Percentiles rank a stretch among this genome's conserved stretches.
phyloP scores from a whole-genome alignment of 1,284 basidiomycete genomes.

The Amylostereum areolatum region DNA sequence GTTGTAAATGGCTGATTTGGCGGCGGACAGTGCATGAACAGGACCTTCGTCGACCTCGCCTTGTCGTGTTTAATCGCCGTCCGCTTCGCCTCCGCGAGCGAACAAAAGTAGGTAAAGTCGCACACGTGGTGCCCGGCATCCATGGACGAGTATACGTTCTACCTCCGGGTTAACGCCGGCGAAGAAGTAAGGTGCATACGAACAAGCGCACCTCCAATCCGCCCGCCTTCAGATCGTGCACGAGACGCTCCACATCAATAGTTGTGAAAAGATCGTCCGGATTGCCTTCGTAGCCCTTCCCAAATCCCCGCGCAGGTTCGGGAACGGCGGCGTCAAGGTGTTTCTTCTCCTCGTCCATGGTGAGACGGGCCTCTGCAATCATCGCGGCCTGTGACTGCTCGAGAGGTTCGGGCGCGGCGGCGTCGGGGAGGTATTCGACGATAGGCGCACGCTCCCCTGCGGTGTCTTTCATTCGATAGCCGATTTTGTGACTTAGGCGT shows the following conservation, averaged over 20 bases:
- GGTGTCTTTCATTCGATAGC: conserved; percentile 67
- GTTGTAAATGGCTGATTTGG: conserved; percentile 54
- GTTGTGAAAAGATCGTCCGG: conserved; percentile 40
- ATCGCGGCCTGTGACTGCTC: conserved; percentile 28
- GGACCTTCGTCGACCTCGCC: conserved; percentile 34
- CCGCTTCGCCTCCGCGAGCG: conserved; percentile 64
- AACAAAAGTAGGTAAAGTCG: conserved; percentile 75
- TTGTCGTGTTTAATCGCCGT: conserved; percentile 48
- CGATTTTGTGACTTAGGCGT: conserved; percentile 60
- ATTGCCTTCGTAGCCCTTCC: conserved; percentile 42
- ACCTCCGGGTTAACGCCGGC: conserved; percentile 9
- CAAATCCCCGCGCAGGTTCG: conserved; percentile 41
- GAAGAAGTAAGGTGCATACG: background rate
- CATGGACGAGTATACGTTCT: conserved; percentile 68
- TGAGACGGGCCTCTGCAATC: conserved; percentile 23
- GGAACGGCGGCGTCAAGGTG: conserved; percentile 18
- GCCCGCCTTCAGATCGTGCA: conserved; percentile 50
- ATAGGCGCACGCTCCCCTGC: conserved; percentile 50
- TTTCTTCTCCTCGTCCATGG: conserved; percentile 18
- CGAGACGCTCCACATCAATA: conserved; percentile 42
- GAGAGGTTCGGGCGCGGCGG: too few species aligned
- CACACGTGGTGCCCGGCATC: conserved; percentile 75
- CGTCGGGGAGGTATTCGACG: too few species aligned
- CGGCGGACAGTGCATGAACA: conserved; percentile 71
- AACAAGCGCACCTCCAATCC: conserved; percentile 50